Evolutionary conservation across 1,284 basidiomycete genomes (phyloP).

Genomic region (Xerocomus minutiporus): DNA sequence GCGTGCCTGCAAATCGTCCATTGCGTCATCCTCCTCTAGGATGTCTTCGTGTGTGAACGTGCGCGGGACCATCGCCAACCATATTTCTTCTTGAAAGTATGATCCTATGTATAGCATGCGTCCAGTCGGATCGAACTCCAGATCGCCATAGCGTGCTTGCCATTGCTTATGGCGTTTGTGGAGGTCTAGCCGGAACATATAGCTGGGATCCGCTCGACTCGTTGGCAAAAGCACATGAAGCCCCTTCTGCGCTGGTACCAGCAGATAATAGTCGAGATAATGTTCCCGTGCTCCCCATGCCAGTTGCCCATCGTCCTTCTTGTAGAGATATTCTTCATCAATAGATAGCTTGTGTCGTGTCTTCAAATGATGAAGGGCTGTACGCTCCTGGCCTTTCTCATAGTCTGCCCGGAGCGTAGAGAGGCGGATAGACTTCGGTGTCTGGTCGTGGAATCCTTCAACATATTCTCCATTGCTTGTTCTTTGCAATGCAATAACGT

Average conservation of each 20-base stretch:
- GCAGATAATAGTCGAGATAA: conserved; percentile 1
- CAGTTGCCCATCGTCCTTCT: background rate
- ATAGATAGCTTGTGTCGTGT: too few species aligned
- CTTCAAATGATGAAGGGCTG: too few species aligned
- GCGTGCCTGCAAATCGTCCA: background rate
- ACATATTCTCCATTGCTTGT: too few species aligned
- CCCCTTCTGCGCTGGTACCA: background rate
- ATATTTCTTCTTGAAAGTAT: conserved; percentile 1
- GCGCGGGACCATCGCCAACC: conserved; percentile 4
- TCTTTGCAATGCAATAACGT: too few species aligned
- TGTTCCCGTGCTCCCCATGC: background rate
- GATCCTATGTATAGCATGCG: conserved; percentile 4
- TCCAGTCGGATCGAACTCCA: conserved; percentile 3
- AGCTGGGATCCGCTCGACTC: background rate
- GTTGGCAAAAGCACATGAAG: background rate
- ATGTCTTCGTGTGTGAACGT: background rate
- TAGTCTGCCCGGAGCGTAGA: too few species aligned
- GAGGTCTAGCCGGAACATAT: background rate
- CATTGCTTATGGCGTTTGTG: background rate
- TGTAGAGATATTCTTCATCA: too few species aligned
- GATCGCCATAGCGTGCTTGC: background rate
- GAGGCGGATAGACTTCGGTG: too few species aligned
- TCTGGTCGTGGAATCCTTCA: too few species aligned
- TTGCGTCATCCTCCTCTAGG: background rate
- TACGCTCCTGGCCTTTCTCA: too few species aligned